These are phyloP conservation scores for Abelmoschus esculentus DNA, from an alignment of 345 rosid species.

Conservation along the genomic window DNA sequence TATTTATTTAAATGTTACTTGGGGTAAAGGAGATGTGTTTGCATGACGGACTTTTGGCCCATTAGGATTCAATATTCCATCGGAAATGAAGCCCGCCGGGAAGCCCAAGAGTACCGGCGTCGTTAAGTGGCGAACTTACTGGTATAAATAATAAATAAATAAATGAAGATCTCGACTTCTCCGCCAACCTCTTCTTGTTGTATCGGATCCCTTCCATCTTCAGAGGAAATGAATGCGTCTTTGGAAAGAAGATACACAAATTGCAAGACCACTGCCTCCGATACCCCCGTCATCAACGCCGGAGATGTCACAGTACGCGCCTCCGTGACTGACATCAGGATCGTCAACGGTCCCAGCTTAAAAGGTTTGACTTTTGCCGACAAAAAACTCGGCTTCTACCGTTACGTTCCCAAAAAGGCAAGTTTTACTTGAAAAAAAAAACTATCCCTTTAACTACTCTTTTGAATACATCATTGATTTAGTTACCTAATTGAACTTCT, in stretches of 20 bases:
- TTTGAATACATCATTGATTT: neutral
- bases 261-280: slow-evolving; percentile 46
- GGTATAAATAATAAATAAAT: neutral
- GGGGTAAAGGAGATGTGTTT: too few relatives aligned
- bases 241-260: slow-evolving; percentile 55
- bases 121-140: neutral
- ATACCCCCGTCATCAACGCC: slow-evolving; percentile 42
- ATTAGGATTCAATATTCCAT: neutral
- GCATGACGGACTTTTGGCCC: neutral
- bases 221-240: slow-evolving; percentile 61
- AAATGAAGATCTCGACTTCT: slow-evolving; percentile 4
- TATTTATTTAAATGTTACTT: too few relatives aligned
- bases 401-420: slow-evolving; percentile 80
- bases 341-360: slow-evolving; percentile 70
- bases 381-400: slow-evolving; percentile 75
- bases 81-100: neutral
- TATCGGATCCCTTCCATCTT: slow-evolving; percentile 18
- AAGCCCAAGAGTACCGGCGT: neutral
- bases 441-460: neutral
- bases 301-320: slow-evolving; percentile 69
- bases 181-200: slow-evolving; percentile 6
- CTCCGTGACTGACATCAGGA: slow-evolving; percentile 69
- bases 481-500: neutral
- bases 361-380: slow-evolving; percentile 62
- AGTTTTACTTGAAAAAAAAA: neutral